Base-by-base conservation (phyloP, 2,329 filamentous ascomycete species). In the Ophiostoma populinum region DNA sequence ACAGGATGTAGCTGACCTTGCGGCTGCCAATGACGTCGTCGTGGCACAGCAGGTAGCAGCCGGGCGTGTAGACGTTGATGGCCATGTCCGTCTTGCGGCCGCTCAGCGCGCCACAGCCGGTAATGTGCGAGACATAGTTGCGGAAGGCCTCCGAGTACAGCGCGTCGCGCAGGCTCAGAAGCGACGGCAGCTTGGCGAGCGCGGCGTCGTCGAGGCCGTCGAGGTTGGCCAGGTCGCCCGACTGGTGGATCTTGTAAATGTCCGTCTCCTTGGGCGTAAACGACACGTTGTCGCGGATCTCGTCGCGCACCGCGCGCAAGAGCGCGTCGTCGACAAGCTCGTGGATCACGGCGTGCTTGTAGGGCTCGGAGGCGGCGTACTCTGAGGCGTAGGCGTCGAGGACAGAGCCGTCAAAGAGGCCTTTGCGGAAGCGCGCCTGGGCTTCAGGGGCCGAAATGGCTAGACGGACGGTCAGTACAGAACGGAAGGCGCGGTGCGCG, bases 181-280 rank as follows among this genome's bases (percentile, higher is more conserved):
- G 65, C 10, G 82, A 92, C 0, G 90, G 90, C 11, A 98, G 63
- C 51, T 83, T 85, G 42, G 78, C 69, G 36, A 95, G 68, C 6
- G 86, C 85, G 7, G 76, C 75, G 51, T 92, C 77, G 42, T 92
- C 82, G 28, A 98, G 70, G 17, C 90, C 90, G 56, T 94, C 87
- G 39, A 98, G 73, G 57, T 98, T 98, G 31, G 90, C 90, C 22
- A 98, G 69, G 54, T 98, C 90, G 45, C 90, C 90, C 5, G 87
- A 95, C 62, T 98, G 90, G 66, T 94, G 86, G 51, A 98, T 95
- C 59, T 92, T 93, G 70, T 98, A 98, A 48, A 98, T 98, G 55
- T 98, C 90, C 32, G 90, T 98, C 58, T 98, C 90, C 57, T 98
- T 98, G 47, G 86, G 86, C 10, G 90, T 94, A 61, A 98, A 98